phyloP scores from a whole-genome alignment of 1,139 yeast species.

The Magnusiomyces suaveolens region DNA sequence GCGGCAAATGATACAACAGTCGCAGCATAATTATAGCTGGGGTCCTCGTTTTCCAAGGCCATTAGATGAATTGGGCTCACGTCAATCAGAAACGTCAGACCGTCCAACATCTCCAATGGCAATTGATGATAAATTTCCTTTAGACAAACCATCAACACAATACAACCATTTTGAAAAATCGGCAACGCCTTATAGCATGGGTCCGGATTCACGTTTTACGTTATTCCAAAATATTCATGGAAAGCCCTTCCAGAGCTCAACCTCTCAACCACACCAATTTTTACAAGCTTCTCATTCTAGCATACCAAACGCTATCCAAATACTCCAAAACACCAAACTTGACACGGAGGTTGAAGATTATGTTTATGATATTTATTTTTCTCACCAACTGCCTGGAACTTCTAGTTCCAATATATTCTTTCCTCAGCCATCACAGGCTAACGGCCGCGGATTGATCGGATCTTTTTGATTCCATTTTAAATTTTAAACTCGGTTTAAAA shows the following conservation, averaged over 20 bases:
- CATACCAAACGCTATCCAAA: neutral
- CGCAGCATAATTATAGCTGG: too few species aligned
- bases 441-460: neutral
- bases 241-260: neutral
- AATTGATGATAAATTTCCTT: neutral
- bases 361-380: constrained; percentile 80
- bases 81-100: neutral
- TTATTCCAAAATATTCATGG: neutral
- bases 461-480: neutral
- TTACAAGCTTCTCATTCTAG: neutral
- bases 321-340: neutral
- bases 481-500: neutral
- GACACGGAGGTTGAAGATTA: constrained; percentile 40
- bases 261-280: neutral
- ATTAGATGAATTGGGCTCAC: neutral
- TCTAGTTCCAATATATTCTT: neutral
- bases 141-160: constrained; percentile 5
- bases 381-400: constrained; percentile 28
- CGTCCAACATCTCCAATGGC: neutral
- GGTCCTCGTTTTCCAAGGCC: neutral
- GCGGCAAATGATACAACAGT: neutral
- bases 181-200: neutral
- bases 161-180: neutral
- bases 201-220: neutral
- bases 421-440: neutral